Percentiles rank a stretch among this genome's conserved stretches.
Evolutionary conservation across 768 basidiomycete genomes (phyloP).

Genomic region (Cyclocybe cylindracea): DNA sequence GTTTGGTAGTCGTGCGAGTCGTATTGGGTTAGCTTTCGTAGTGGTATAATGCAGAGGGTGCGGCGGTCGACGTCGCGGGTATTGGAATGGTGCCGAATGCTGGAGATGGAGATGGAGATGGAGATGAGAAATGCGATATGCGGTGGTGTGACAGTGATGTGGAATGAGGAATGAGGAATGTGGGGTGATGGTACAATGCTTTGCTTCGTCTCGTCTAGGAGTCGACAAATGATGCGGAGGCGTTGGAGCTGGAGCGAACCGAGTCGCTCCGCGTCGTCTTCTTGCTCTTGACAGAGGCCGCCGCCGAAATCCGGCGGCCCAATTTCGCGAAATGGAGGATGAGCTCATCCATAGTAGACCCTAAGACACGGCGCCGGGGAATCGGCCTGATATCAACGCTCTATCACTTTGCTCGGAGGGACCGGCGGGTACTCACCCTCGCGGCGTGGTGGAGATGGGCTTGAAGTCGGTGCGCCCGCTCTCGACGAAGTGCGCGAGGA

Average conservation of each 20-base stretch:
- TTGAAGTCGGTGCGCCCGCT: slow-evolving; percentile 75
- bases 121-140: slow-evolving; percentile 7
- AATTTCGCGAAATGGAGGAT: slow-evolving; percentile 1
- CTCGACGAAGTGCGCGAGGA: slow-evolving; percentile 72
- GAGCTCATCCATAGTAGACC: slow-evolving; percentile 29
- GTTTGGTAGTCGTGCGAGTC: slow-evolving; percentile 8
- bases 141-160: slow-evolving; percentile 5
- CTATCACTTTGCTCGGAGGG: neutral
- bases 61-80: slow-evolving; percentile 31
- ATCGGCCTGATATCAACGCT: slow-evolving; percentile 1
- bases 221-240: slow-evolving; percentile 7
- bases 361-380: slow-evolving; percentile 12
- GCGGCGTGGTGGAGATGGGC: slow-evolving; percentile 76
- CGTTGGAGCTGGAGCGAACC: slow-evolving; percentile 1
- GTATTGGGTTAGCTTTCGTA: slow-evolving; percentile 6
- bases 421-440: slow-evolving; percentile 57
- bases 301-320: slow-evolving; percentile 2
- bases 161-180: slow-evolving; percentile 6
- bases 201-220: slow-evolving; percentile 11
- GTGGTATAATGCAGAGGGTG: slow-evolving; percentile 16
- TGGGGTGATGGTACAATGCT: slow-evolving; percentile 19
- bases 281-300: neutral
- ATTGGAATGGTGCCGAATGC: no score
- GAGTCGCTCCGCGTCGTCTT: neutral
- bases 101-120: no score